Percentiles rank a stretch among this genome's conserved stretches.
Evolutionary conservation across 2,329 filamentous ascomycete genomes (phyloP).

Genomic region (Ciborinia camelliae): DNA sequence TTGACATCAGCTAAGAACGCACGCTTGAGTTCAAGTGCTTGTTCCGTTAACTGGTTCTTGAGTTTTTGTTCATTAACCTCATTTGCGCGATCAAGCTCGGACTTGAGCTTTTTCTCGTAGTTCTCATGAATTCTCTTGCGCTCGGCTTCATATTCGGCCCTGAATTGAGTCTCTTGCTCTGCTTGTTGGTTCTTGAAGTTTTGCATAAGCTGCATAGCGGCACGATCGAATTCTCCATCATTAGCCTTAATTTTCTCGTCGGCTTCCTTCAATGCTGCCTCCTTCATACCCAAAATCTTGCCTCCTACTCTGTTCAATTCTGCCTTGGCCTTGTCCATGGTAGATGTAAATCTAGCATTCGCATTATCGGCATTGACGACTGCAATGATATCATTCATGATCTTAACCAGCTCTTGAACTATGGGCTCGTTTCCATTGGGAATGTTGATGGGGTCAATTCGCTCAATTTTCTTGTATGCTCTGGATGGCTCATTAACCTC

Average conservation of each 20-base stretch:
- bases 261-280: conserved; percentile 73
- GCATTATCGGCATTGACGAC: conserved; percentile 86
- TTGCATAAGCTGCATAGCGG: conserved; percentile 80
- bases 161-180: conserved; percentile 77
- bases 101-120: conserved; percentile 76
- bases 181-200: conserved; percentile 83
- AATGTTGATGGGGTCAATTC: conserved; percentile 75
- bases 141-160: conserved; percentile 83
- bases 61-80: conserved; percentile 79
- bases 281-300: conserved; percentile 70
- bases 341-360: conserved; percentile 70
- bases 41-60: conserved; percentile 82
- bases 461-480: conserved; percentile 57
- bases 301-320: conserved; percentile 74
- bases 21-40: conserved; percentile 84
- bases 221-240: conserved; percentile 78
- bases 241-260: conserved; percentile 55
- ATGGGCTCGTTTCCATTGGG: conserved; percentile 77
- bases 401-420: conserved; percentile 89
- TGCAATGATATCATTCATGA: conserved; percentile 93
- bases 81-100: conserved; percentile 74
- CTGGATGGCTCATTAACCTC: conserved; percentile 65
- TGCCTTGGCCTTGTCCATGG: conserved; percentile 80
- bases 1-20: conserved; percentile 77
- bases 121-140: conserved; percentile 72